phyloP scores from a whole-genome alignment of 176 grass and related monocot genomes.

The Dactylis glomerata region DNA sequence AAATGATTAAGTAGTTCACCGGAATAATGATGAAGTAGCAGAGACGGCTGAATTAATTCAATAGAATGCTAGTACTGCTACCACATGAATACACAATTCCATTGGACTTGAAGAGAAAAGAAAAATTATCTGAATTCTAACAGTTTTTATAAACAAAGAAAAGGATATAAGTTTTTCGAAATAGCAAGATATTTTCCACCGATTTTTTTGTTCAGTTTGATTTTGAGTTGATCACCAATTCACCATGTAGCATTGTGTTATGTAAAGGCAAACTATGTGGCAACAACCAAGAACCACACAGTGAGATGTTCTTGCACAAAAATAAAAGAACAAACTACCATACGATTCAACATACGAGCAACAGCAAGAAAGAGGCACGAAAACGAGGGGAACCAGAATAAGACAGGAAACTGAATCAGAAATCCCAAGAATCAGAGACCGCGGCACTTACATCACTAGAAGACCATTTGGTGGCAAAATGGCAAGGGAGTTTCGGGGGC shows the following conservation, averaged over 20 bases:
- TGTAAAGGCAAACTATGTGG: background rate
- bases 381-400: background rate
- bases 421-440: conserved; percentile 24
- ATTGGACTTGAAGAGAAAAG: too few species aligned
- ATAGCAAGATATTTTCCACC: background rate
- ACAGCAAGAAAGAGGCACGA: background rate
- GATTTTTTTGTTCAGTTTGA: background rate
- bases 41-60: too few species aligned
- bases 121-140: too few species aligned
- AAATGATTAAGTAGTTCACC: too few species aligned
- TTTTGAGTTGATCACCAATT: background rate
- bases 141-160: too few species aligned
- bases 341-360: background rate
- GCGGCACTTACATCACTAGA: conserved; percentile 26
- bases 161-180: too few species aligned
- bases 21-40: too few species aligned
- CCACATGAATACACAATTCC: too few species aligned
- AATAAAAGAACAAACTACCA: background rate
- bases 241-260: conserved; percentile 4
- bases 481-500: conserved; percentile 20
- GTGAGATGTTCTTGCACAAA: background rate
- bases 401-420: conserved; percentile 2
- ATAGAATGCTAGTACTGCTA: too few species aligned
- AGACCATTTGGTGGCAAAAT: conserved; percentile 27
- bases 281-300: background rate